Evolutionary conservation across 2,329 filamentous ascomycete species (phyloP), one percentile per base, ranked within the genome.

Genomic region (Juglanconis oblonga): DNA sequence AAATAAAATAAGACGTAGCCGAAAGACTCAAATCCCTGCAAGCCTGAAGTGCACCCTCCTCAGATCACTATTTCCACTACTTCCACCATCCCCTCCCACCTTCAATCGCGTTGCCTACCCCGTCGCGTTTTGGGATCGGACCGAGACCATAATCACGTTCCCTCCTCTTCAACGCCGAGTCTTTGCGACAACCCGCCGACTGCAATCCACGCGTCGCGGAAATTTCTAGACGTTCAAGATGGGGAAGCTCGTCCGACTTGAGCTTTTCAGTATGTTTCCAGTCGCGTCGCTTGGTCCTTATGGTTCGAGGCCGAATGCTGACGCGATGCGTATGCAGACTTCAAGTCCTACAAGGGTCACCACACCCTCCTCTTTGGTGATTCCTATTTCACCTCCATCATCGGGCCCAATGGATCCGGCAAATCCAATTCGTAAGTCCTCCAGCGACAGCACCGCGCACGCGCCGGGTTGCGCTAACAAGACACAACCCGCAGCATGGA

Each of bases 311-410:
- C 42, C 14, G 44, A 42, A 33, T 57, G 53, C 55, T 66, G 55
- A 61, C 57, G n/a, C 57, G 52, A 59, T 45, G 47, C 48, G 47
- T 50, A 29, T 52, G 33, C 70, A 95, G 91, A 99, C 80, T 99
- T 99, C 87, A 99, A 99, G 80, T 98, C 95, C 69, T 99, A 99
- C 81, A 97, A 97, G 76, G 95, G 93, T 61, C 93, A 97, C 70
- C 95, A 99, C 79, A 88, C 86, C 62, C 86, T 99, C 49, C 86
- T 97, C 56, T 97, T 99, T 70, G 94, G 94, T 71, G 94, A 99
- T 79, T 96, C 93, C 2, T 98, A 97, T 77, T 99, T 99, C 76
- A 99, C 95, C 53, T 99, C 95, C 47, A 97, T 99, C 71, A 98
- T 99, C 71, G 95, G 96, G 5, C 95, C 95, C 73, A 99, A 99